Percentiles rank a stretch among this genome's conserved stretches.
phyloP scores from a whole-genome alignment of 1,284 basidiomycete species.

The Austroboletus rostrupii region DNA sequence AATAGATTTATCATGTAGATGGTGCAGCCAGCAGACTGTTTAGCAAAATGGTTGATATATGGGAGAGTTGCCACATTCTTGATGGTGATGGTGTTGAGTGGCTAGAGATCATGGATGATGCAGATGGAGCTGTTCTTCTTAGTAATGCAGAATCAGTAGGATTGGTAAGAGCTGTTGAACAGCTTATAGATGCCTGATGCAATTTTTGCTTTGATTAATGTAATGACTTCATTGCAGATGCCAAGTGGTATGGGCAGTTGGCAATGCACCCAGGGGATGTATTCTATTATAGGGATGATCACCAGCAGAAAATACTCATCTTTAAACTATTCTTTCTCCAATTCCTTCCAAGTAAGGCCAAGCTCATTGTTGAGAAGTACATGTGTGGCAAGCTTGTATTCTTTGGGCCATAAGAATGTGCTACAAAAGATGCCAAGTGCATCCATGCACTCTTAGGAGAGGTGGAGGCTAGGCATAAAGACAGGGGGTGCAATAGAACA shows the following conservation, averaged over 20 bases:
- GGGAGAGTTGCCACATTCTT: constrained; percentile 16
- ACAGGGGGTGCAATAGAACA: neutral
- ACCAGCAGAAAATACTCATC: constrained; percentile 16
- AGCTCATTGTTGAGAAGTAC: constrained; percentile 12
- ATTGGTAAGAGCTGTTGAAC: constrained; percentile 32
- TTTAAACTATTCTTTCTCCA: constrained; percentile 20
- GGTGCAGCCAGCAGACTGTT: constrained; percentile 10
- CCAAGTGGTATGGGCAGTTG: constrained; percentile 22
- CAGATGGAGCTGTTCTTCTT: constrained; percentile 5
- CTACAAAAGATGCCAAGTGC: neutral
- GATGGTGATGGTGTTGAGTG: constrained; percentile 28
- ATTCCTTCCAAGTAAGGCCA: constrained; percentile 22
- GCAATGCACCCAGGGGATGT: constrained; percentile 20
- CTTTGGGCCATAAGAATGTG: constrained; percentile 25
- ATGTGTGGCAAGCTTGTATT: constrained; percentile 17
- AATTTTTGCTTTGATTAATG: constrained; percentile 32
- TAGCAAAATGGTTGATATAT: neutral
- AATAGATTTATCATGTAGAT: constrained; percentile 17
- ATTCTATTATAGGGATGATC: constrained; percentile 16
- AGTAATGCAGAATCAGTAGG: constrained; percentile 7
- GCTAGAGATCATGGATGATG: constrained; percentile 26
- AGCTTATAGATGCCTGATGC: constrained; percentile 34
- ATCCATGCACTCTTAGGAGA: neutral
- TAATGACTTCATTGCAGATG: constrained; percentile 23
- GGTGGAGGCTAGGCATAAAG: neutral